Evolutionary conservation across 2,329 filamentous ascomycete species (phyloP).

Genomic region (Trichoderma koningiopsis): DNA sequence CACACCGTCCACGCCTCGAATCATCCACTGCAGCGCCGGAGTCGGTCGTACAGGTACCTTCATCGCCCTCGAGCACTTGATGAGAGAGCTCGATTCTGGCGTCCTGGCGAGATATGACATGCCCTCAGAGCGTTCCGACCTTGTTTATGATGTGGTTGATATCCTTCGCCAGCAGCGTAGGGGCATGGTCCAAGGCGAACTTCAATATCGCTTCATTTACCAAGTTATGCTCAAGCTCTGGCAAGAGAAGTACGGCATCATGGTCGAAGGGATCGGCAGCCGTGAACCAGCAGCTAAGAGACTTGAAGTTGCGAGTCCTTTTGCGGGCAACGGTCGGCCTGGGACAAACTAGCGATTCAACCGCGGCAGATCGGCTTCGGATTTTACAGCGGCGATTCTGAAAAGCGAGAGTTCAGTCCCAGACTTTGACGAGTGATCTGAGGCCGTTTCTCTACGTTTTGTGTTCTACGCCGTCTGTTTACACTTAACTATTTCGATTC

Average conservation of each 20-base stretch:
- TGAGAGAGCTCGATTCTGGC: conserved; percentile 78
- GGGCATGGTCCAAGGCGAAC: conserved; percentile 91
- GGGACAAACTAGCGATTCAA: conserved; percentile 25
- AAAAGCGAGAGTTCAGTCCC: conserved; percentile 18
- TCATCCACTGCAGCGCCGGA: conserved; percentile 87
- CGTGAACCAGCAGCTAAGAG: conserved; percentile 56
- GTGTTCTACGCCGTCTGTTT: background rate
- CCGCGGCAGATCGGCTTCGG: conserved; percentile 11
- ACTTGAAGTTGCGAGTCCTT: conserved; percentile 54
- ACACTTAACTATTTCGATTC: background rate
- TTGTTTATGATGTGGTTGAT: conserved; percentile 79
- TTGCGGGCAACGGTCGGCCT: conserved; percentile 28
- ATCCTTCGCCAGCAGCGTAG: conserved; percentile 81
- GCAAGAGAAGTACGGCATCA: conserved; percentile 61
- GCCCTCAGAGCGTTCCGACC: conserved; percentile 52
- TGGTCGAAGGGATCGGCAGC: conserved; percentile 37
- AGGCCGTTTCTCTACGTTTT: background rate
- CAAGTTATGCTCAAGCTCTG: conserved; percentile 77
- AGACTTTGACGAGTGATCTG: conserved; percentile 21
- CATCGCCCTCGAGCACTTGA: conserved; percentile 90
- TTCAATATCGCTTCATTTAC: conserved; percentile 87
- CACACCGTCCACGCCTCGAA: conserved; percentile 64
- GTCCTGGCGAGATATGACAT: conserved; percentile 56
- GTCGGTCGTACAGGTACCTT: conserved; percentile 95
- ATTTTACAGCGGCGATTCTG: conserved; percentile 19